Percentiles rank a stretch among this genome's conserved stretches.
These are phyloP conservation scores for Tripterygium wilfordii DNA, from an alignment of 177 flowering plant genomes.

Conservation along the genomic window DNA sequence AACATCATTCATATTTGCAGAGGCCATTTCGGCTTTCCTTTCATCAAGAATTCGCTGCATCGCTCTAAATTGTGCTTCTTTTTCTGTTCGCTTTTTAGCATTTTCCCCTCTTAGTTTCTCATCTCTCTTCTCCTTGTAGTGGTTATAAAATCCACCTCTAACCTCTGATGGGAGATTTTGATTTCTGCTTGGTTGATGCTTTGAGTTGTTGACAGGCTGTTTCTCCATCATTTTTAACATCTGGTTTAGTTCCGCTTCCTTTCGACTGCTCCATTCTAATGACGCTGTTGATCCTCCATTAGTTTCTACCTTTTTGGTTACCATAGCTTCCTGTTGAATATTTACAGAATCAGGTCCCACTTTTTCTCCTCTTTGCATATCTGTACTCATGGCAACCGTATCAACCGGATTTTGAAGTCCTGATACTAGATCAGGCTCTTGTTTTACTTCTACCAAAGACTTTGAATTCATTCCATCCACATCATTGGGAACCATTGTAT, in stretches of 20 bases:
- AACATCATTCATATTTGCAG: slow-evolving; percentile 19
- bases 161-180: slow-evolving; percentile 31
- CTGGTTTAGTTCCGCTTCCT: slow-evolving; percentile 73
- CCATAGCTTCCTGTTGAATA: slow-evolving; percentile 15
- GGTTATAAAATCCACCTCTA: slow-evolving; percentile 53
- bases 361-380: slow-evolving; percentile 17
- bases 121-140: slow-evolving; percentile 69
- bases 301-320: slow-evolving; percentile 23
- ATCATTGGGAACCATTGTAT: slow-evolving; percentile 12
- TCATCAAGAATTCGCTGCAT: slow-evolving; percentile 47
- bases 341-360: slow-evolving; percentile 2
- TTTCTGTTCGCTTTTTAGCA: slow-evolving; percentile 50
- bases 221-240: slow-evolving; percentile 61
- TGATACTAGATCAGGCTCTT: slow-evolving; percentile 17
- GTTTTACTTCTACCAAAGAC: slow-evolving; percentile 22
- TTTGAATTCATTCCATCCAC: slow-evolving; percentile 9
- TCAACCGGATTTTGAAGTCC: slow-evolving; percentile 16
- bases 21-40: slow-evolving; percentile 46
- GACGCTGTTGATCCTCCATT: slow-evolving; percentile 30
- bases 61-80: slow-evolving; percentile 46
- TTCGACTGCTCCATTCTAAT: slow-evolving; percentile 68
- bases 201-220: slow-evolving; percentile 33
- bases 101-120: slow-evolving; percentile 57
- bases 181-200: slow-evolving; percentile 23
- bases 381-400: slow-evolving; percentile 14